Conservation (phyloP, 495 filamentous ascomycete species). For the Penicillium steckii region DNA sequence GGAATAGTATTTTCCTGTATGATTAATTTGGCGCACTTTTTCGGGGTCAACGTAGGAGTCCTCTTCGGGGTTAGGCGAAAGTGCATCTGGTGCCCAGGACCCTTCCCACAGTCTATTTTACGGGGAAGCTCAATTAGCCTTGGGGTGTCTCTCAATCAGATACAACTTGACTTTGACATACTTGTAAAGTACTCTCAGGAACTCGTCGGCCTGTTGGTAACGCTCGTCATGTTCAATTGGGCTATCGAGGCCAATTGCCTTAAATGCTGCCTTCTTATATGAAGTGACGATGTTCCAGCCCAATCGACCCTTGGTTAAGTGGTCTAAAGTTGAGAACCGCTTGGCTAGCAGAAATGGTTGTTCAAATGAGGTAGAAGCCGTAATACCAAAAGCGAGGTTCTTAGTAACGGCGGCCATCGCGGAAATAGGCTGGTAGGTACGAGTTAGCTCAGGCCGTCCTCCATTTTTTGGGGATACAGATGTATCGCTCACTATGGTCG, state of each 20-base stretch:
- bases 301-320: constrained; percentile 57
- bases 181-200: constrained; percentile 56
- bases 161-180: constrained; percentile 11
- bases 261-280: constrained; percentile 58
- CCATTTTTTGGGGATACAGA: neutral
- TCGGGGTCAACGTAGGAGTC: constrained; percentile 55
- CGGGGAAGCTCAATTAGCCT: neutral
- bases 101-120: constrained; percentile 54
- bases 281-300: constrained; percentile 68
- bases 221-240: constrained; percentile 62
- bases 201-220: constrained; percentile 61
- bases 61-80: constrained; percentile 44
- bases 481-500: constrained; percentile 46
- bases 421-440: constrained; percentile 32
- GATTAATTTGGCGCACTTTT: constrained; percentile 58
- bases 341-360: constrained; percentile 58
- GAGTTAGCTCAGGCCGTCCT: constrained; percentile 11
- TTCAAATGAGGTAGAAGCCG: constrained; percentile 57
- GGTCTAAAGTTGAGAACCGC: constrained; percentile 62
- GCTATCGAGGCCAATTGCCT: constrained; percentile 54
- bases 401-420: constrained; percentile 52
- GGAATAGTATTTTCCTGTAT: constrained; percentile 57
- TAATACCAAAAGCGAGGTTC: constrained; percentile 47
- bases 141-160: neutral
- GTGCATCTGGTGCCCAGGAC: constrained; percentile 57